phyloP scores from a whole-genome alignment of 129 eudicot species.

The Tagetes patula region DNA sequence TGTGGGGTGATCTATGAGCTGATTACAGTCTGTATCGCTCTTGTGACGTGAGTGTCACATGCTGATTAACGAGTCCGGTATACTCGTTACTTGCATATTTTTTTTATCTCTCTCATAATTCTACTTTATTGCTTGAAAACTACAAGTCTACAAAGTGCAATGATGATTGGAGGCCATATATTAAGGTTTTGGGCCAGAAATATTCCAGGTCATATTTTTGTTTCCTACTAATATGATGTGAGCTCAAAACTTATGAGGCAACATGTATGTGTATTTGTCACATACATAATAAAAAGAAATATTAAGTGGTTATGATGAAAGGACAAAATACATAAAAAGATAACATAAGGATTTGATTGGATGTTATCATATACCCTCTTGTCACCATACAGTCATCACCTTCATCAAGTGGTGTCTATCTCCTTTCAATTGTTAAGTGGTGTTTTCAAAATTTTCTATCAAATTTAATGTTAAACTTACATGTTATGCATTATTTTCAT shows the following conservation, averaged over 20 bases:
- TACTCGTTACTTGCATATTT: no score
- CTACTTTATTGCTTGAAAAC: not conserved
- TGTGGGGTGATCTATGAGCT: no score
- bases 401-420: not conserved
- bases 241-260: not conserved
- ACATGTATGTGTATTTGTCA: not conserved
- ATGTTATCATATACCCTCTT: not conserved
- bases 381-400: conserved; percentile 13
- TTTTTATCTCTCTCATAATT: not conserved
- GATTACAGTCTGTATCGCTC: no score
- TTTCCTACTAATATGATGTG: not conserved
- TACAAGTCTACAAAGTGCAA: not conserved
- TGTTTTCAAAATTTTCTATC: no score
- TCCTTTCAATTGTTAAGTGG: not conserved
- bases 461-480: no score
- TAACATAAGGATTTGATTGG: not conserved
- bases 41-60: no score
- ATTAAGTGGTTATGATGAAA: not conserved
- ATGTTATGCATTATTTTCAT: no score
- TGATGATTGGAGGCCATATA: not conserved
- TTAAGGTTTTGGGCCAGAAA: not conserved
- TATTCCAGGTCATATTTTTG: not conserved
- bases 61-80: no score
- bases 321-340: not conserved
- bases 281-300: not conserved